phyloP scores from a whole-genome alignment of 768 basidiomycete species.

The Boletus vermiculosoides region DNA sequence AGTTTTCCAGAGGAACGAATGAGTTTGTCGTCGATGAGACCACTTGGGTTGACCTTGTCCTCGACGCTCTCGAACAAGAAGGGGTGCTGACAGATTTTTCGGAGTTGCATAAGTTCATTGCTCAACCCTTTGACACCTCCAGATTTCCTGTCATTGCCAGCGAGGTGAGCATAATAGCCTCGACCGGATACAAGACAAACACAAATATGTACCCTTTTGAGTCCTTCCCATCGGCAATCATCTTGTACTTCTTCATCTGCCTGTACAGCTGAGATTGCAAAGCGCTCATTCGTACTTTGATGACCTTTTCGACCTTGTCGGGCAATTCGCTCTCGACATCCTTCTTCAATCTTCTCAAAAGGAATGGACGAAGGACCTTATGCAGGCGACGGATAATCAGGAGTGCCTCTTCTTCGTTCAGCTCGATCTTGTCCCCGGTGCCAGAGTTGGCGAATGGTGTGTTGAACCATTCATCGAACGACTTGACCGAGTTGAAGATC shows the following conservation, averaged over 20 bases:
- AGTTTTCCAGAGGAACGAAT: conserved; percentile 90
- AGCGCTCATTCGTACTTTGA: conserved; percentile 93
- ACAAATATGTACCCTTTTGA: conserved; percentile 60
- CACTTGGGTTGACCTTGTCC: conserved; percentile 84
- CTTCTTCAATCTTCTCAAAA: conserved; percentile 90
- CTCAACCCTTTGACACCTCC: conserved; percentile 85
- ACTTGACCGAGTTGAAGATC: conserved; percentile 98
- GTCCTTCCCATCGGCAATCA: conserved; percentile 84
- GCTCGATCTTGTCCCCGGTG: conserved; percentile 94
- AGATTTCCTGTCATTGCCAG: conserved; percentile 47
- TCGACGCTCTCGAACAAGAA: conserved; percentile 96
- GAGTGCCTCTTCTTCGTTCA: conserved; percentile 99
- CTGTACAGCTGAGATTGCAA: conserved; percentile 91
- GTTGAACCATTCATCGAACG: conserved; percentile 99
- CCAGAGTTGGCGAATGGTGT: conserved; percentile 99
- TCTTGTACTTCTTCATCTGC: conserved; percentile 98
- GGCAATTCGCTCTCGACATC: conserved; percentile 95
- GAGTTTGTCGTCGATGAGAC: conserved; percentile 80
- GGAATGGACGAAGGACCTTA: conserved; percentile 93
- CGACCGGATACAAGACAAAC: neutral
- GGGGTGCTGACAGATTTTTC: conserved; percentile 98
- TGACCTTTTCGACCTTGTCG: conserved; percentile 97
- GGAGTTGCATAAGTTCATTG: conserved; percentile 96
- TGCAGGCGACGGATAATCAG: conserved; percentile 96
- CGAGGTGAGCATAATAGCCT: conserved; percentile 3